Conservation (phyloP, 1,284 basidiomycete species). For the Pascua sp. region DNA sequence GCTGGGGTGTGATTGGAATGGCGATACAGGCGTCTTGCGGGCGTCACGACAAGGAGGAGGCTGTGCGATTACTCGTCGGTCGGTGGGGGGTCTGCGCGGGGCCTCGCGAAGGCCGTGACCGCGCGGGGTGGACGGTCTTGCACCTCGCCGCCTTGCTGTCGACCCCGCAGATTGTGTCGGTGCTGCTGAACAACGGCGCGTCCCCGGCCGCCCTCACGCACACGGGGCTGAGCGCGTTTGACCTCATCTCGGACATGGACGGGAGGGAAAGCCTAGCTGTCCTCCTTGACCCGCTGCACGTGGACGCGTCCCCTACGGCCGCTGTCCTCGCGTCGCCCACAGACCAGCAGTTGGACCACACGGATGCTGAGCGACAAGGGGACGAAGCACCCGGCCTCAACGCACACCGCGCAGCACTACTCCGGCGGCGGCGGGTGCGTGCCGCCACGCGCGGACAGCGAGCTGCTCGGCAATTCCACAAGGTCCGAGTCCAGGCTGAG, state of each 20-base stretch:
- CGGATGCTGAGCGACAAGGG: background rate
- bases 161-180: slow-evolving; percentile 84
- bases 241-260: slow-evolving; percentile 74
- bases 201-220: slow-evolving; percentile 71
- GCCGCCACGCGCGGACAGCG: slow-evolving; percentile 57
- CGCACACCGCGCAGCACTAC: slow-evolving; percentile 26
- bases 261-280: slow-evolving; percentile 75
- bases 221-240: slow-evolving; percentile 73
- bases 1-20: slow-evolving; percentile 69
- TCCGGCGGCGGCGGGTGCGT: slow-evolving; percentile 58
- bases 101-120: slow-evolving; percentile 28
- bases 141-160: slow-evolving; percentile 87
- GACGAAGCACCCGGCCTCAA: slow-evolving; percentile 12
- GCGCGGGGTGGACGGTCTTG: slow-evolving; percentile 91
- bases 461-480: slow-evolving; percentile 56
- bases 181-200: slow-evolving; percentile 86
- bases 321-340: slow-evolving; percentile 16
- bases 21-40: slow-evolving; percentile 75
- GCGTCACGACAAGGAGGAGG: slow-evolving; percentile 74
- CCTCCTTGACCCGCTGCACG: slow-evolving; percentile 56
- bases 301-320: background rate
- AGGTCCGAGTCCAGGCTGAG: slow-evolving; percentile 55
- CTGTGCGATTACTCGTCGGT: slow-evolving; percentile 70
- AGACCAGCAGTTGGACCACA: slow-evolving; percentile 8
- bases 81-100: slow-evolving; percentile 59